A percentile compares a stretch with the other conserved stretches of the same genome.
phyloP scores from a whole-genome alignment of 2,329 filamentous ascomycete genomes.

The Penicillium concentricum region DNA sequence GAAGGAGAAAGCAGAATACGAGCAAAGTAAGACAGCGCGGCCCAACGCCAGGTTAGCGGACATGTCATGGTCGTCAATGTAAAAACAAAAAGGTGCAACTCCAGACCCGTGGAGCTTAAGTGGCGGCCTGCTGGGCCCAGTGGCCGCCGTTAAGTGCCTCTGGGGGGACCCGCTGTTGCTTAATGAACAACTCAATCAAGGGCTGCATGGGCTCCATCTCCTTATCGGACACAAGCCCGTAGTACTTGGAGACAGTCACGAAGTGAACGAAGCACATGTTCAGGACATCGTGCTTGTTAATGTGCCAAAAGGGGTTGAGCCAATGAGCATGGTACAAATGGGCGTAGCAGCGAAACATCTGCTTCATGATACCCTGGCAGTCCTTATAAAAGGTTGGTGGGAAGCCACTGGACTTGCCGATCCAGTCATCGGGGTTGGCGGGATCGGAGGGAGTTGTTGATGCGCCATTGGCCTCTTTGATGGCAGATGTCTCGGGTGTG shows the following conservation, averaged over 20 bases:
- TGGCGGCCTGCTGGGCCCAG: slow-evolving; percentile 40
- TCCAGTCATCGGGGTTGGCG: slow-evolving; percentile 65
- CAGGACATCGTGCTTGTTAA: slow-evolving; percentile 68
- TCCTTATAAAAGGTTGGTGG: slow-evolving; percentile 85
- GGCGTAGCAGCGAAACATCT: slow-evolving; percentile 98
- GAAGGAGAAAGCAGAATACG: slow-evolving; percentile 21
- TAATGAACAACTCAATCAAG: slow-evolving; percentile 86
- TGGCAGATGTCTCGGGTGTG: slow-evolving; percentile 55
- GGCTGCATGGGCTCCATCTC: slow-evolving; percentile 96
- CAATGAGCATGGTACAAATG: slow-evolving; percentile 98
- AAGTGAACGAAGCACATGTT: slow-evolving; percentile 90
- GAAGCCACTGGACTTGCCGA: slow-evolving; percentile 90
- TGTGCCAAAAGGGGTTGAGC: slow-evolving; percentile 76
- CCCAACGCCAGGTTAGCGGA: slow-evolving; percentile 38
- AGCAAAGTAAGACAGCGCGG: slow-evolving; percentile 26
- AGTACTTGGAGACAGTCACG: slow-evolving; percentile 73
- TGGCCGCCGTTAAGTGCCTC: slow-evolving; percentile 52
- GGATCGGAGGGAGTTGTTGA: slow-evolving; percentile 29
- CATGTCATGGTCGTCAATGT: slow-evolving; percentile 25
- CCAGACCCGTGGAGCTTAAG: slow-evolving; percentile 23
- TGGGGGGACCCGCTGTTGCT: slow-evolving; percentile 80
- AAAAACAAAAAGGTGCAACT: slow-evolving; percentile 11
- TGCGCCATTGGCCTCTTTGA: slow-evolving; percentile 49
- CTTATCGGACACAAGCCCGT: slow-evolving; percentile 80
- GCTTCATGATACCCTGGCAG: slow-evolving; percentile 90